These are phyloP conservation scores for Ophiobolus disseminans DNA, from an alignment of 2,329 filamentous ascomycete genomes.

Conservation along the genomic window DNA sequence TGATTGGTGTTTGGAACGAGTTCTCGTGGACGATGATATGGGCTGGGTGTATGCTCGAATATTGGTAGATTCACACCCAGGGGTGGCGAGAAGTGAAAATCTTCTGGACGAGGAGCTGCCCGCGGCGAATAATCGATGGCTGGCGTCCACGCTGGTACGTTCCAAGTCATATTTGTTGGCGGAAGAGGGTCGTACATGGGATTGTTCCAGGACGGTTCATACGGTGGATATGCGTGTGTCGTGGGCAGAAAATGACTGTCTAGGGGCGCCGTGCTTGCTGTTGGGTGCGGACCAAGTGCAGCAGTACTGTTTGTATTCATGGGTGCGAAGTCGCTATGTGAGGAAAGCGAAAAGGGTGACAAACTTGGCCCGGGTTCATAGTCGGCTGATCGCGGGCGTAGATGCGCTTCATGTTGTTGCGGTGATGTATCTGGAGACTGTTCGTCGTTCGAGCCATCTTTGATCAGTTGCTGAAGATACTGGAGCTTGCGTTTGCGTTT, in stretches of 20 bases:
- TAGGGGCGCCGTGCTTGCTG: conserved; percentile 16
- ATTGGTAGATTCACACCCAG: not conserved
- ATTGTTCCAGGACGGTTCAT: conserved; percentile 23
- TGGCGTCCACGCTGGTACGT: conserved; percentile 27
- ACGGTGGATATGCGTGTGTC: conserved; percentile 19
- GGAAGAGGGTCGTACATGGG: conserved; percentile 22
- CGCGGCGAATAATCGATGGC: conserved; percentile 16
- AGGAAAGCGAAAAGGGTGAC: conserved; percentile 14
- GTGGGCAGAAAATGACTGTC: conserved; percentile 15
- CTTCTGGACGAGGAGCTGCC: conserved; percentile 11
- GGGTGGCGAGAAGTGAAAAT: conserved; percentile 14
- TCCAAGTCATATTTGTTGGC: conserved; percentile 26
- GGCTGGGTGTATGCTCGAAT: conserved; percentile 21
- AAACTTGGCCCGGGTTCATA: conserved; percentile 13
- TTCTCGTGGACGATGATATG: conserved; percentile 19
- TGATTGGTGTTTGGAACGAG: conserved; percentile 14
- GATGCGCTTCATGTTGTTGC: conserved; percentile 19
- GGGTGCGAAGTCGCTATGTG: conserved; percentile 14
- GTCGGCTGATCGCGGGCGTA: conserved; percentile 27
- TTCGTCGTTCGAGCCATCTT: conserved; percentile 28
- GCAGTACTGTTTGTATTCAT: conserved; percentile 15
- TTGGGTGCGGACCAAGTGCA: conserved; percentile 14
- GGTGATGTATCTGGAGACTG: conserved; percentile 18
- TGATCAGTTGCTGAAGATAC: conserved; percentile 44
- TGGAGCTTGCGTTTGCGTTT: conserved; percentile 48